Base-by-base conservation (phyloP, 2,329 filamentous ascomycete species). In the Exophiala lecanii-corni region DNA sequence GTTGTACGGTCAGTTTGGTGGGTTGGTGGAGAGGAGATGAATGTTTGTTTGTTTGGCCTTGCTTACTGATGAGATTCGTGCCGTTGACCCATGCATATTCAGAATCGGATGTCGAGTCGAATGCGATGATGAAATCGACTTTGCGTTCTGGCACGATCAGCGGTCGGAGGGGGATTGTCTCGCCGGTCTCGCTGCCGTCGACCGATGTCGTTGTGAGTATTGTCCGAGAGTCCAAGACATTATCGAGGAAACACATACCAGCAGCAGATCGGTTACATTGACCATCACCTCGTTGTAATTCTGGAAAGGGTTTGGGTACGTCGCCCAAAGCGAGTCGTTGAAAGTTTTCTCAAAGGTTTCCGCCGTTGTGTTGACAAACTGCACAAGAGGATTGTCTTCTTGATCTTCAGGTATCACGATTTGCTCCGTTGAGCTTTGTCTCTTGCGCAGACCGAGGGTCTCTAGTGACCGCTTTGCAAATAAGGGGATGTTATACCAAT, bases 151-250 rank as follows among this genome's bases (percentile, higher is more conserved):
- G 46, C 3, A 35, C 20, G 15, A 45, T 42, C 7, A 49, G 33
- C 23, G 46, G 38, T 15, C 42, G 26, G 4, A 49, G 13, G 3
- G 46, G 46, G 4, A 63, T 57, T 0, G 49, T 57, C 35, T 65
- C 59, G 0, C 61, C 57, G 0, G 54, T 45, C 16, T 65, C 54
- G 37, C 60, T 60, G 1, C 61, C 60, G 19, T 66, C 63, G 1
- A 63, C 63, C 15, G 63, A 55, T 31, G 36, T 13, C 13, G 7
- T n/a, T 16, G 9, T 39, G 7, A 16, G 18, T 17, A 12, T 5
- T 9, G 7, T 16, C n/a, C n/a, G n/a, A n/a, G n/a, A n/a, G 5
- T 6, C 20, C 36, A 28, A 3, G 20, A 12, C 7, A 26, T 26
- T 6, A 12, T 6, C 6, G 20, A 18, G 30, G 18, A 28, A 28